These are phyloP conservation scores for Pythium vanterpoolii DNA, from an alignment of 352 stramenopile genomes.

Conservation along the genomic window DNA sequence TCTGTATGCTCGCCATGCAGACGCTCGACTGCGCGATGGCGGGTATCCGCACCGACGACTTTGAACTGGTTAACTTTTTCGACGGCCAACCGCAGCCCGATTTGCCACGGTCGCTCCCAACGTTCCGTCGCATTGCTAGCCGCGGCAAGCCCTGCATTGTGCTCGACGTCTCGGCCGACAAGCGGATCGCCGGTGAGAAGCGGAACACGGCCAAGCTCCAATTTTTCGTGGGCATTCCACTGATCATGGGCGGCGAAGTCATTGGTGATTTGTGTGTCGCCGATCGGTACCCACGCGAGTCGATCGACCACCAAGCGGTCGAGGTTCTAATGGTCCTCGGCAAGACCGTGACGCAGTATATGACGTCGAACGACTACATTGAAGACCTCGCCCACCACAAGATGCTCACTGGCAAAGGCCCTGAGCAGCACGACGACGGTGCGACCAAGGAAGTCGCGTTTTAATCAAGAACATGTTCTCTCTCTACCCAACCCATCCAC, in stretches of 20 bases:
- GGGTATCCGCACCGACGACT: slow-evolving; percentile 83
- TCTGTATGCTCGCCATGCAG: slow-evolving; percentile 87
- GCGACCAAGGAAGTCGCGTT: slow-evolving; percentile 80
- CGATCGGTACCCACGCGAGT: slow-evolving; percentile 71
- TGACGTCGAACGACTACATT: slow-evolving; percentile 79
- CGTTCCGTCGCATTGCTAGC: slow-evolving; percentile 80
- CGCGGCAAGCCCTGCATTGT: slow-evolving; percentile 88
- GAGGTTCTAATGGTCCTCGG: slow-evolving; percentile 86
- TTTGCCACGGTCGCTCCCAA: slow-evolving; percentile 74
- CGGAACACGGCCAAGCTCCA: slow-evolving; percentile 79
- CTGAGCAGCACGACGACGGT: slow-evolving; percentile 20
- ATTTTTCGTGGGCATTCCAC: slow-evolving; percentile 86
- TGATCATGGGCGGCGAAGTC: slow-evolving; percentile 81
- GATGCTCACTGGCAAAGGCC: slow-evolving; percentile 28
- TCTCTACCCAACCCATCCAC: background rate
- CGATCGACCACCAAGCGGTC: slow-evolving; percentile 81
- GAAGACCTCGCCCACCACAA: slow-evolving; percentile 75
- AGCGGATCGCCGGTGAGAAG: slow-evolving; percentile 86
- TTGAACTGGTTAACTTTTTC: slow-evolving; percentile 84
- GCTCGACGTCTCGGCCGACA: slow-evolving; percentile 82
- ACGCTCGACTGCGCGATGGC: slow-evolving; percentile 83
- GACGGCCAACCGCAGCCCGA: slow-evolving; percentile 46
- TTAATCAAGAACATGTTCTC: slow-evolving; percentile 39
- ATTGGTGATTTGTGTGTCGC: slow-evolving; percentile 85
- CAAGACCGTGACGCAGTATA: slow-evolving; percentile 87